These are phyloP conservation scores for Ceriops decandra DNA, from an alignment of 345 rosid species.

Conservation along the genomic window DNA sequence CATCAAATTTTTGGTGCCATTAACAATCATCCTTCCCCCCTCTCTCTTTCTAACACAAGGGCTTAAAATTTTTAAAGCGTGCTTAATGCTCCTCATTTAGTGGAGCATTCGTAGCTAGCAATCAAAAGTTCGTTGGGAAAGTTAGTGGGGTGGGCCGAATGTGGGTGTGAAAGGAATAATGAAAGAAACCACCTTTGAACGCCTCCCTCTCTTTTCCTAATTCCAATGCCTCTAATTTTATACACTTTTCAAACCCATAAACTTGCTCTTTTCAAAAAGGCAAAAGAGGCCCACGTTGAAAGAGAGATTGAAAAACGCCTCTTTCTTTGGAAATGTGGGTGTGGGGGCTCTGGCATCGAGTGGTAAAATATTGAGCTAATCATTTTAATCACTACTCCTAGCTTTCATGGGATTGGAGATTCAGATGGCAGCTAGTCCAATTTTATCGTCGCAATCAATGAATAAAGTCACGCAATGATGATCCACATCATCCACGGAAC, in stretches of 20 bases:
- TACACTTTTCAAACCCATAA: slow-evolving; percentile 41
- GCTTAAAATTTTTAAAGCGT: too few species aligned
- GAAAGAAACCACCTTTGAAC: slow-evolving; percentile 40
- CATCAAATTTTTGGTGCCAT: too few species aligned
- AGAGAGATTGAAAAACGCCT: too few species aligned
- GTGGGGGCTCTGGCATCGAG: slow-evolving; percentile 13
- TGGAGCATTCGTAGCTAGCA: slow-evolving; percentile 33
- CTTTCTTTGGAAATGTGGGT: slow-evolving; percentile 32
- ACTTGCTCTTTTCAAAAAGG: slow-evolving; percentile 42
- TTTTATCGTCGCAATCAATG: slow-evolving; percentile 17
- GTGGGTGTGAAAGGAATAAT: slow-evolving; percentile 32
- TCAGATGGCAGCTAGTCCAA: slow-evolving; percentile 30
- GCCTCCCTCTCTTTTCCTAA: slow-evolving; percentile 33
- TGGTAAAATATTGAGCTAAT: slow-evolving; percentile 36
- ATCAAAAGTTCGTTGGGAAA: slow-evolving; percentile 9
- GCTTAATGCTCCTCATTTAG: slow-evolving; percentile 19
- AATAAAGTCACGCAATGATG: slow-evolving; percentile 25
- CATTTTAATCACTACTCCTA: slow-evolving; percentile 39
- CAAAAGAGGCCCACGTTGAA: slow-evolving; percentile 15
- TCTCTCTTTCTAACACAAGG: too few species aligned
- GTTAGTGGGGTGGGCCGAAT: slow-evolving; percentile 24
- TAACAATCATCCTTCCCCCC: too few species aligned
- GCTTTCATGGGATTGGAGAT: slow-evolving; percentile 36
- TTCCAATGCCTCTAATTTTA: slow-evolving; percentile 37
- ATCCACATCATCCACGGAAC: slow-evolving; percentile 24